phyloP scores from a whole-genome alignment of 208 protist species.

The Trypanosoma scelopori region DNA sequence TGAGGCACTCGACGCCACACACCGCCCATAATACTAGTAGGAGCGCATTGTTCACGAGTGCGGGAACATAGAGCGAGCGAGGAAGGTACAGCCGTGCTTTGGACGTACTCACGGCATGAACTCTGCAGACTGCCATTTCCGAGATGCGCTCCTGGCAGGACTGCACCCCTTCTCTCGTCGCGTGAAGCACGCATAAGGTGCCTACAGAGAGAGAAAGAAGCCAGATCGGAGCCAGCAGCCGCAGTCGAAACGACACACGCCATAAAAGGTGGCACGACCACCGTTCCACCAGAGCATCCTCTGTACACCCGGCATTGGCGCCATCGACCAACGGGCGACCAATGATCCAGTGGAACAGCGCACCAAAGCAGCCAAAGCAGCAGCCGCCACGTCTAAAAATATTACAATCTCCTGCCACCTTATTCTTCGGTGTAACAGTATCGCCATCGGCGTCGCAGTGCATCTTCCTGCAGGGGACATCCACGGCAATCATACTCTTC shows the following conservation, averaged over 20 bases:
- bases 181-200: not conserved
- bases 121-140: conserved; percentile 12
- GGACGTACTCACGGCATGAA: not conserved
- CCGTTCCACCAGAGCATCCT: not conserved
- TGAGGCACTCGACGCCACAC: conserved; percentile 12
- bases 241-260: conserved; percentile 8
- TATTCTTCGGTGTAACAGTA: no score
- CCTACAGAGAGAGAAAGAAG: not conserved
- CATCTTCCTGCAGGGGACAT: no score
- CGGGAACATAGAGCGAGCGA: conserved; percentile 10
- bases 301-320: no score
- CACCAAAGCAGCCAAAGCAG: not conserved
- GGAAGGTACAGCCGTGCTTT: conserved; percentile 10
- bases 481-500: no score
- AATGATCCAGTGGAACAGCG: conserved; percentile 1
- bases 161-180: not conserved
- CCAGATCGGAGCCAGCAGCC: not conserved
- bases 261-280: conserved; percentile 19
- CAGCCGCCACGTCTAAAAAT: not conserved
- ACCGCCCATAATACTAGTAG: conserved; percentile 16
- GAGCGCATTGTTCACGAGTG: conserved; percentile 12
- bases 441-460: no score
- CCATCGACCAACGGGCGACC: not conserved
- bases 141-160: conserved; percentile 14
- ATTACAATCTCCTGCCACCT: no score